These are phyloP conservation scores for Hanseniaspora occidentalis DNA, from an alignment of 805 yeast species.

Conservation along the genomic window DNA sequence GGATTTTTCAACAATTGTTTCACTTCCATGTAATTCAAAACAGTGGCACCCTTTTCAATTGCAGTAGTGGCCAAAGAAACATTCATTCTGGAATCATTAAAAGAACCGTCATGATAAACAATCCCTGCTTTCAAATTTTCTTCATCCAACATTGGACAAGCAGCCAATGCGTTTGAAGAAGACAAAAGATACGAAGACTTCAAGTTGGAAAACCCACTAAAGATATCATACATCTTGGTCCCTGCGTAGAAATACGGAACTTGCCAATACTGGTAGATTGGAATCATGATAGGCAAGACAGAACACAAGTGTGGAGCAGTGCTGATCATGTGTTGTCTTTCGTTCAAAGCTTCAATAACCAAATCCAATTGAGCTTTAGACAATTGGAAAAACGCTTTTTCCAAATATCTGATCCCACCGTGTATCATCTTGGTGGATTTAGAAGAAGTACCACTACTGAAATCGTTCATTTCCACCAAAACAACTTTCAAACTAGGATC, in stretches of 20 bases:
- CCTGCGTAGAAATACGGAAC: slow-evolving; percentile 89
- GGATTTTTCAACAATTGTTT: slow-evolving; percentile 56
- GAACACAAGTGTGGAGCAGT: slow-evolving; percentile 88
- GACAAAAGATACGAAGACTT: slow-evolving; percentile 64
- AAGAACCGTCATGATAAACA: slow-evolving; percentile 91
- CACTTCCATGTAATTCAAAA: slow-evolving; percentile 77
- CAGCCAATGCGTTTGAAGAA: slow-evolving; percentile 49
- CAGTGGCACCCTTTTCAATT: slow-evolving; percentile 76
- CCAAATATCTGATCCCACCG: slow-evolving; percentile 93
- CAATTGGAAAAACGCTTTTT: slow-evolving; percentile 85
- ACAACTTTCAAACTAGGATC: slow-evolving; percentile 67
- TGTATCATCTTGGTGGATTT: slow-evolving; percentile 94
- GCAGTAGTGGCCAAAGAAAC: slow-evolving; percentile 80
- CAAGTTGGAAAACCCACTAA: slow-evolving; percentile 83
- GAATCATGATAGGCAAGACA: slow-evolving; percentile 85
- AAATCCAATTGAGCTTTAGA: slow-evolving; percentile 82
- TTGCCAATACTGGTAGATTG: slow-evolving; percentile 95
- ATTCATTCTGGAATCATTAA: slow-evolving; percentile 87
- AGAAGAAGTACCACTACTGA: slow-evolving; percentile 86
- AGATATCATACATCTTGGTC: slow-evolving; percentile 80
- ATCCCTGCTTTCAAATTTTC: slow-evolving; percentile 75
- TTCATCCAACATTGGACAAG: slow-evolving; percentile 79
- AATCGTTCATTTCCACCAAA: slow-evolving; percentile 75
- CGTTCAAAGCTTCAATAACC: slow-evolving; percentile 81
- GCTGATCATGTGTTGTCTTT: slow-evolving; percentile 71